Percentiles rank a stretch among this genome's conserved stretches.
These are phyloP conservation scores for Metschnikowia colocasiae DNA, from an alignment of 805 yeast genomes.

Conservation along the genomic window DNA sequence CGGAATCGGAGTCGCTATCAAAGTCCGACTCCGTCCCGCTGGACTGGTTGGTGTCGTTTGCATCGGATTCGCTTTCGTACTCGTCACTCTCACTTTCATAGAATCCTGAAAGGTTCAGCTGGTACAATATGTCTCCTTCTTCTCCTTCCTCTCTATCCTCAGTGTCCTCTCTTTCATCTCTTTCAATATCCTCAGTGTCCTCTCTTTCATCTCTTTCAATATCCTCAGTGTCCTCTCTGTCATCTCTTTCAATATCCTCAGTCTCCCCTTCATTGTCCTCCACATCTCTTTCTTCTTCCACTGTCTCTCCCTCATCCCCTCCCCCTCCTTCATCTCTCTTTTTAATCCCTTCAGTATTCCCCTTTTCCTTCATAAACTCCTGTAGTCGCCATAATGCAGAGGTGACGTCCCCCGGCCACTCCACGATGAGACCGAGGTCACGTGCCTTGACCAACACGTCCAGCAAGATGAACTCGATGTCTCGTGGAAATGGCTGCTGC, in stretches of 20 bases:
- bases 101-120: not conserved
- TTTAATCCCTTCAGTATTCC: not conserved
- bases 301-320: not conserved
- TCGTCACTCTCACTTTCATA: conserved; percentile 10
- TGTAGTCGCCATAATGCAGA: conserved; percentile 14
- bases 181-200: no score
- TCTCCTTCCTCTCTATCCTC: not conserved
- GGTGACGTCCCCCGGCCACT: conserved; percentile 18
- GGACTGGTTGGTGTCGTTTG: conserved; percentile 18
- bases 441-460: conserved; percentile 31
- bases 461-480: conserved; percentile 50
- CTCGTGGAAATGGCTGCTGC: conserved; percentile 58
- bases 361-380: conserved; percentile 4
- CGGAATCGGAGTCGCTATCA: not conserved
- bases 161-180: no score
- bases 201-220: no score
- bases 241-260: no score
- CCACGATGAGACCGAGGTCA: not conserved
- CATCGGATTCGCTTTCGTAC: conserved; percentile 10
- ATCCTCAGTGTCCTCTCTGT: no score
- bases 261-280: no score
- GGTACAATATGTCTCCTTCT: conserved; percentile 5
- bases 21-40: not conserved
- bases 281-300: no score
- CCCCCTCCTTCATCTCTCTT: no score